Percentiles rank a stretch among this genome's conserved stretches.
These are phyloP conservation scores for Fusarium sp. DNA, from an alignment of 2,329 filamentous ascomycete genomes.

Conservation along the genomic window DNA sequence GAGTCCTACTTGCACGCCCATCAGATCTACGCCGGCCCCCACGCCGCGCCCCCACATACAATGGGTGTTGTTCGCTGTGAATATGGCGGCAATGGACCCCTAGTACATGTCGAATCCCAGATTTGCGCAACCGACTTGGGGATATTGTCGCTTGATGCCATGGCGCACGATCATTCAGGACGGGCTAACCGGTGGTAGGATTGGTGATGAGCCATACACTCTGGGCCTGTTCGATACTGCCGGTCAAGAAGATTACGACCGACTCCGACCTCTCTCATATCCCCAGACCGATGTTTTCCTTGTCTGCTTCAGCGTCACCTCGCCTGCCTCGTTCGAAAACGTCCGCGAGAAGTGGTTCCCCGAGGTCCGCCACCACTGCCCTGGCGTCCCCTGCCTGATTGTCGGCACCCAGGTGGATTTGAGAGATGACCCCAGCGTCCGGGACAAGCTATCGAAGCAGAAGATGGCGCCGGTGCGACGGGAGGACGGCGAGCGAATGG, in stretches of 20 bases:
- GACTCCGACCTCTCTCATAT: slow-evolving; percentile 94
- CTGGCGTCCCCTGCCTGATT: slow-evolving; percentile 96
- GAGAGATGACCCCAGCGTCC: slow-evolving; percentile 86
- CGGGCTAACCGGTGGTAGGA: slow-evolving; percentile 69
- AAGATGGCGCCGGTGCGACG: slow-evolving; percentile 94
- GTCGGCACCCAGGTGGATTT: slow-evolving; percentile 98
- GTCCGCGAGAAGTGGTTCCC: slow-evolving; percentile 99
- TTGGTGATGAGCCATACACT: slow-evolving; percentile 98
- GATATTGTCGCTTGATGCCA: slow-evolving; percentile 11
- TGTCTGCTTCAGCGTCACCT: slow-evolving; percentile 98
- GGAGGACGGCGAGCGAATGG: slow-evolving; percentile 96
- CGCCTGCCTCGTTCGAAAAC: slow-evolving; percentile 98
- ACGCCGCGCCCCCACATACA: slow-evolving; percentile 24
- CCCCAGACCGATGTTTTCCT: slow-evolving; percentile 99
- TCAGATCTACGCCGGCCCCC: slow-evolving; percentile 31
- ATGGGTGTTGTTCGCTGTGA: slow-evolving; percentile 19
- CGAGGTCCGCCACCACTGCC: slow-evolving; percentile 98
- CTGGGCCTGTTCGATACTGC: slow-evolving; percentile 98
- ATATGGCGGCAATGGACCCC: slow-evolving; percentile 1
- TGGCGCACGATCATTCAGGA: slow-evolving; percentile 1
- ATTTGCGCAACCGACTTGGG: slow-evolving; percentile 1
- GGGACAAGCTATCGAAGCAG: slow-evolving; percentile 93
- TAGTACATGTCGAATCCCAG: slow-evolving; percentile 7
- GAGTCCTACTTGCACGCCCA: slow-evolving; percentile 61
- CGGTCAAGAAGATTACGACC: slow-evolving; percentile 99